Conservation (phyloP, 192 early-diverging fungal genomes). For the Chytriomyces sp. region DNA sequence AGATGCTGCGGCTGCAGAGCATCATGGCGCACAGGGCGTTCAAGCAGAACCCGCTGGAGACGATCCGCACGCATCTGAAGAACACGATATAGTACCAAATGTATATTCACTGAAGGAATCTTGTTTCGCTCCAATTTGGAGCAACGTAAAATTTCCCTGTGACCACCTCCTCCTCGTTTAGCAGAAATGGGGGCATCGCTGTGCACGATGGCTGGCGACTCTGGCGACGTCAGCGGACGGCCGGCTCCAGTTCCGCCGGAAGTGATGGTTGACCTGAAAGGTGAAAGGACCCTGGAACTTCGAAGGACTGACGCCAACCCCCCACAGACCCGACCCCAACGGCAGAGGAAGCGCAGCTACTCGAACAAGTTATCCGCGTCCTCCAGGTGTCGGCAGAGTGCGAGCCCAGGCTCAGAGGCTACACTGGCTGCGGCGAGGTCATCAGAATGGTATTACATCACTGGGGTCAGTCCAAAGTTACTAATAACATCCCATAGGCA, state of each 20-base stretch:
- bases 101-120: not conserved
- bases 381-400: slow-evolving; percentile 56
- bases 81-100: not conserved
- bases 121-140: too few species aligned
- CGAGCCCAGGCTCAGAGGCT: slow-evolving; percentile 59
- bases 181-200: slow-evolving; percentile 11
- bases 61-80: slow-evolving; percentile 11
- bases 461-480: slow-evolving; percentile 38
- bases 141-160: not conserved
- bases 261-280: slow-evolving; percentile 45
- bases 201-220: not conserved
- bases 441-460: slow-evolving; percentile 67
- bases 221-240: not conserved
- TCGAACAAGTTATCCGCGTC: slow-evolving; percentile 56
- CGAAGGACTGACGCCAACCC: not conserved
- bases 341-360: slow-evolving; percentile 65
- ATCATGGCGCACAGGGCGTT: slow-evolving; percentile 12
- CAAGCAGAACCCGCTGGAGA: slow-evolving; percentile 14
- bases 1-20: slow-evolving; percentile 22
- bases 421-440: slow-evolving; percentile 69
- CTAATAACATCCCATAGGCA: slow-evolving; percentile 53
- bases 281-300: slow-evolving; percentile 30
- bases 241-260: slow-evolving; percentile 43
- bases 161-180: not conserved
- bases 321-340: slow-evolving; percentile 52